These are phyloP conservation scores for Fraxinus quadrangulata DNA, from an alignment of 257 asterid species.

Conservation along the genomic window DNA sequence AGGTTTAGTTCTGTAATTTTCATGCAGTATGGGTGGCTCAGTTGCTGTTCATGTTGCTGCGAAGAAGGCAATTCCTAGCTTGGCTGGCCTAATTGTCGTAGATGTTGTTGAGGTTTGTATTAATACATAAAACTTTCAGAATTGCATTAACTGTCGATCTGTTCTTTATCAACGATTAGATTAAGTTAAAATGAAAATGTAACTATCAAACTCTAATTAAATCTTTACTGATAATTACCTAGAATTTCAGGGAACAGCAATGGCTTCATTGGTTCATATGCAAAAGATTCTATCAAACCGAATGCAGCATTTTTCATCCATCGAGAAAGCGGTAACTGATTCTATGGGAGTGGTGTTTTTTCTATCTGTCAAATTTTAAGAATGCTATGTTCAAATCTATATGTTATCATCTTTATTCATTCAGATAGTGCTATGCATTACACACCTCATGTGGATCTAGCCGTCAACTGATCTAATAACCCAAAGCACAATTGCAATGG, in stretches of 20 bases:
- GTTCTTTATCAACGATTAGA: constrained; percentile 1
- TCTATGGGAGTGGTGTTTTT: constrained; percentile 10
- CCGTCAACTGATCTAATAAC: not conserved
- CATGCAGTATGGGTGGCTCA: constrained; percentile 89
- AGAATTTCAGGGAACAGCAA: constrained; percentile 85
- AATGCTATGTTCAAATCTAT: not conserved
- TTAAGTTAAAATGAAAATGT: constrained; percentile 8
- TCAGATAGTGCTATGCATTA: too few species aligned
- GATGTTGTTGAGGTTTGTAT: constrained; percentile 95
- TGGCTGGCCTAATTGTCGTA: constrained; percentile 85
- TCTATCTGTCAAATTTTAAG: not conserved
- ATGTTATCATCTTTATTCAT: not conserved
- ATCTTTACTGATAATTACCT: constrained; percentile 24
- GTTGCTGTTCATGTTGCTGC: constrained; percentile 89
- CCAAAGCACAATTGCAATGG: not conserved
- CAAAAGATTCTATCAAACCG: constrained; percentile 87
- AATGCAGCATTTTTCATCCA: constrained; percentile 78
- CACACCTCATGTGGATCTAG: too few species aligned
- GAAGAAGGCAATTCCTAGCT: constrained; percentile 71
- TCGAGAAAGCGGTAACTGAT: constrained; percentile 83
- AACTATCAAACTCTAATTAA: constrained; percentile 18
- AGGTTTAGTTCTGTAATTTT: constrained; percentile 12
- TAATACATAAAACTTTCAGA: not conserved
- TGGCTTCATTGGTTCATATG: constrained; percentile 88
- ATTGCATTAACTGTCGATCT: not conserved